Conservation (phyloP, 805 yeast genomes). For the Nakazawaea wyomingensis region DNA sequence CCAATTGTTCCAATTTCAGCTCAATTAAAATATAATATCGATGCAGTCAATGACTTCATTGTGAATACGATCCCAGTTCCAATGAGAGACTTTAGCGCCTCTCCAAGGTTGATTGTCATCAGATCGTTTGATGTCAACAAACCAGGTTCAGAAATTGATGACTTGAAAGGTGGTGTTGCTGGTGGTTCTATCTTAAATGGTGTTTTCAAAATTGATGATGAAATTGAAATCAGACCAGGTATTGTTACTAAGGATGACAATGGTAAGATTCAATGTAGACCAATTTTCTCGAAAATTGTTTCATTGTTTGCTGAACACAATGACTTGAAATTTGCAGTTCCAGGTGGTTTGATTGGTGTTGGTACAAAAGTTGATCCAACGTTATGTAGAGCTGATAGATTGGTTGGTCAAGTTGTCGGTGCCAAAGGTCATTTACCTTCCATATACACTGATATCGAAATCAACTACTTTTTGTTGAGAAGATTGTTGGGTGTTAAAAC, state of each 20-base stretch:
- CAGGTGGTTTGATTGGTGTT: conserved; percentile 99
- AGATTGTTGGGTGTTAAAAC: conserved; percentile 98
- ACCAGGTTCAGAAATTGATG: conserved; percentile 97
- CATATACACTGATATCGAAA: conserved; percentile 94
- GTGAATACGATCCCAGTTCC: conserved; percentile 96
- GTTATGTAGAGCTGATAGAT: conserved; percentile 97
- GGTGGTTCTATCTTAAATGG: conserved; percentile 98
- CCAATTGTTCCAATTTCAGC: conserved; percentile 99
- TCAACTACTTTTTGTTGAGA: conserved; percentile 93
- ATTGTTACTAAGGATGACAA: conserved; percentile 92
- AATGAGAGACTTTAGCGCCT: conserved; percentile 86
- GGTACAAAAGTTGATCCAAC: conserved; percentile 99
- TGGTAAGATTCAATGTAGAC: conserved; percentile 88
- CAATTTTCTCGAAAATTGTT: conserved; percentile 89
- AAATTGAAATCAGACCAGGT: conserved; percentile 98
- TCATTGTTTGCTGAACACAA: conserved; percentile 97
- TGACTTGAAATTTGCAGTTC: conserved; percentile 97
- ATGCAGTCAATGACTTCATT: conserved; percentile 95
- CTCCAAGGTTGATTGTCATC: conserved; percentile 93
- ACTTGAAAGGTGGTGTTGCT: conserved; percentile 99
- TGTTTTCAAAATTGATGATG: conserved; percentile 95
- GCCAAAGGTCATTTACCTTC: conserved; percentile 95
- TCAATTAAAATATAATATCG: conserved; percentile 96
- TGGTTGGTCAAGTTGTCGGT: conserved; percentile 99
- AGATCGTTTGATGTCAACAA: conserved; percentile 98